Percentiles rank a stretch among this genome's conserved stretches.
Conservation (phyloP, 2,329 filamentous ascomycete genomes). For the Colletotrichum caudatum region DNA sequence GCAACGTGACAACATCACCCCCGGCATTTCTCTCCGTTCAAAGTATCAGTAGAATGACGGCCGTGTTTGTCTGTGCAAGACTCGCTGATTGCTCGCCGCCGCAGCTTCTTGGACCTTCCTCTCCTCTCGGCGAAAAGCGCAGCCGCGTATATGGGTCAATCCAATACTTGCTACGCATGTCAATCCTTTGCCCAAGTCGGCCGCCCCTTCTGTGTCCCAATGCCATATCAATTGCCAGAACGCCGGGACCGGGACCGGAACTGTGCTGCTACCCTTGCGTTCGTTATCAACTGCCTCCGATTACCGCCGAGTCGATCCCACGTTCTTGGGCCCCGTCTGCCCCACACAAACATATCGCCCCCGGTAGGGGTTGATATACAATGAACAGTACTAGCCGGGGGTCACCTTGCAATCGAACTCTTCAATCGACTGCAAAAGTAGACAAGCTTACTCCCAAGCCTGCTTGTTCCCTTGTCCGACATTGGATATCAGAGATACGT, state of each 20-base stretch:
- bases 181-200: constrained; percentile 10
- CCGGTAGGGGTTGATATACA: not conserved
- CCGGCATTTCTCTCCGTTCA: not conserved
- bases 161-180: not conserved
- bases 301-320: constrained; percentile 26
- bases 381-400: constrained; percentile 13
- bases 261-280: constrained; percentile 26
- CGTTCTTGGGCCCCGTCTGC: constrained; percentile 20
- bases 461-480: constrained; percentile 2
- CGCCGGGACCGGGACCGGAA: constrained; percentile 41
- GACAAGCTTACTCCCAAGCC: constrained; percentile 20
- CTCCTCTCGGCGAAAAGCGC: not conserved
- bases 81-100: not conserved
- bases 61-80: too few relatives aligned
- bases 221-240: constrained; percentile 13
- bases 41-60: too few relatives aligned
- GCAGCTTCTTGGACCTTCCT: constrained; percentile 1
- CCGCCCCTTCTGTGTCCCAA: not conserved
- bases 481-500: constrained; percentile 17
- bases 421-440: constrained; percentile 10
- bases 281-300: constrained; percentile 25
- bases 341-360: constrained; percentile 31
- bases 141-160: not conserved
- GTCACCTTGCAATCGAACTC: constrained; percentile 4
- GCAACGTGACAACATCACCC: not conserved